Conservation (phyloP, 139 green algal genomes). For the Chlorella ohadii region DNA sequence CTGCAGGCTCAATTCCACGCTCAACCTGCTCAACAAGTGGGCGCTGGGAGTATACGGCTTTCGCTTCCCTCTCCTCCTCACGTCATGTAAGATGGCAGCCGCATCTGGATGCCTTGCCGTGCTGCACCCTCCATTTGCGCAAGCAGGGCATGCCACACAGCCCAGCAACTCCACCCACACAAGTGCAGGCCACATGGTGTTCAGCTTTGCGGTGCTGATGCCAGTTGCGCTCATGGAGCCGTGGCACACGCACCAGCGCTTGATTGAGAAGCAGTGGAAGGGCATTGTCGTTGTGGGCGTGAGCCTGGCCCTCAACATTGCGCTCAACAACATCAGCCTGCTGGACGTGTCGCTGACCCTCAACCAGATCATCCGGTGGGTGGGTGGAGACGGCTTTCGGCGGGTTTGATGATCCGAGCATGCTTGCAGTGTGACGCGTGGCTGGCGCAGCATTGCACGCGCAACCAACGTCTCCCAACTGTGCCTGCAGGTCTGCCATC, state of each 20-base stretch:
- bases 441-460: no score
- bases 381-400: background rate
- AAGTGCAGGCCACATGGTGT: constrained; percentile 56
- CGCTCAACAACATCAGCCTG: constrained; percentile 69
- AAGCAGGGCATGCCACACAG: no score
- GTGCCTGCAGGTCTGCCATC: constrained; percentile 34
- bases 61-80: constrained; percentile 66
- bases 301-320: constrained; percentile 67
- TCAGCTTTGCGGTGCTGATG: constrained; percentile 53
- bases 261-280: constrained; percentile 56
- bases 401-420: no score
- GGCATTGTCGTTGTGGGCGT: constrained; percentile 58
- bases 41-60: constrained; percentile 66
- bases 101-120: no score
- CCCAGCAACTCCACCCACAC: background rate
- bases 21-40: constrained; percentile 50
- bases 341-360: constrained; percentile 59
- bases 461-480: no score
- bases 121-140: background rate
- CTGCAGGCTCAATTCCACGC: constrained; percentile 25
- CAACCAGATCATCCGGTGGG: constrained; percentile 67
- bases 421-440: no score
- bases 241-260: constrained; percentile 40
- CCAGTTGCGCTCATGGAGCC: constrained; percentile 49
- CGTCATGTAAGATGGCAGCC: constrained; percentile 8